Percentiles rank a stretch among this genome's conserved stretches.
phyloP scores from a whole-genome alignment of 331 rosid species.

The Pyracantha coccinea region DNA sequence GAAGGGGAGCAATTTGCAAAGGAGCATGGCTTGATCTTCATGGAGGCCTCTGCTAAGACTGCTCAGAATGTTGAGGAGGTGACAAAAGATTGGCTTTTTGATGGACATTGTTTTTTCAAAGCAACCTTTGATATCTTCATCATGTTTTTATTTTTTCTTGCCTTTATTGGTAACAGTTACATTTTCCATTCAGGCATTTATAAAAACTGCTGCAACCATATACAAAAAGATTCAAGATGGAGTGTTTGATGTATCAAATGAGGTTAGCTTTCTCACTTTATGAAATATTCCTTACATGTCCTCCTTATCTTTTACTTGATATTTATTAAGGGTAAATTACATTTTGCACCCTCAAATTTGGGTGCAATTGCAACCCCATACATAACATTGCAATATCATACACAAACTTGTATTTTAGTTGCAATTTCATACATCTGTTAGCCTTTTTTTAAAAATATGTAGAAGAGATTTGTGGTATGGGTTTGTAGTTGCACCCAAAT shows the following conservation, averaged over 20 bases:
- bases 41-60: conserved; percentile 99
- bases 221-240: conserved; percentile 99
- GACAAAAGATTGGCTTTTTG: neutral
- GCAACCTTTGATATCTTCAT: neutral
- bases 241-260: conserved; percentile 94
- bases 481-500: too few relatives aligned
- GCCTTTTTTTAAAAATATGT: too few relatives aligned
- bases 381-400: too few relatives aligned
- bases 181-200: conserved; percentile 63
- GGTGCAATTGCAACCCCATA: too few relatives aligned
- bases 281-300: neutral
- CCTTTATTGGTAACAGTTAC: neutral
- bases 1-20: conserved; percentile 99
- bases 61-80: conserved; percentile 99
- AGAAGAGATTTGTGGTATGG: too few relatives aligned
- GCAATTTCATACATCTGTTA: too few relatives aligned
- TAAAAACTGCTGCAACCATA: conserved; percentile 93
- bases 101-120: neutral
- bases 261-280: conserved; percentile 40
- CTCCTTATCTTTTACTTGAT: neutral
- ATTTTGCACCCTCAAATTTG: too few relatives aligned
- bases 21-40: conserved; percentile 95
- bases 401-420: too few relatives aligned
- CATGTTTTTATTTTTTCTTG: conserved; percentile 8
- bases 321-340: too few relatives aligned